A percentile compares a stretch with the other conserved stretches of the same genome.
These are phyloP conservation scores for Royoungia palumana DNA, from an alignment of 768 basidiomycete species.

Conservation along the genomic window DNA sequence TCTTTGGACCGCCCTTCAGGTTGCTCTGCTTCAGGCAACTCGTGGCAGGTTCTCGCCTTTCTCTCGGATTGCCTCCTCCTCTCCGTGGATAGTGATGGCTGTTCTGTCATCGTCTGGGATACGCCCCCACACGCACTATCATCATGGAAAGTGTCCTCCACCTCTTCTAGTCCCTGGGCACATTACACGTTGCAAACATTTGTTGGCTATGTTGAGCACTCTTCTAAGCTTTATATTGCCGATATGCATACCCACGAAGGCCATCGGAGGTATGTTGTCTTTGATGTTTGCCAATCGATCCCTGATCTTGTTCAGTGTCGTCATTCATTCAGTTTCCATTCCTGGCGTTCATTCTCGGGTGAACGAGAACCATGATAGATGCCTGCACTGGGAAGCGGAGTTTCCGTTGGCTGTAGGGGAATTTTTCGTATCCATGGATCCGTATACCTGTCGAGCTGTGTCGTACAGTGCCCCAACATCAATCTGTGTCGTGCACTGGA, in stretches of 20 bases:
- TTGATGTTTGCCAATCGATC: neutral
- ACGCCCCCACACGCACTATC: neutral
- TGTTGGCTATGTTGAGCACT: slow-evolving; percentile 1
- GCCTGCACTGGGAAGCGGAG: slow-evolving; percentile 9
- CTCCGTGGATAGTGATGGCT: slow-evolving; percentile 4
- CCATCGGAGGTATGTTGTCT: slow-evolving; percentile 11
- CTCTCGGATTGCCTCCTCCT: slow-evolving; percentile 22
- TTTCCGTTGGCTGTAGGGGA: slow-evolving; percentile 15
- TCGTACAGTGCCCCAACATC: slow-evolving; percentile 29
- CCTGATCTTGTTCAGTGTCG: slow-evolving; percentile 4
- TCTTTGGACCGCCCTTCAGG: neutral
- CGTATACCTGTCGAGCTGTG: slow-evolving; percentile 21
- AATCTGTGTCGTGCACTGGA: slow-evolving; percentile 42
- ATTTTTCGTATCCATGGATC: slow-evolving; percentile 36
- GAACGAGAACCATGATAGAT: neutral
- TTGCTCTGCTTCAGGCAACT: neutral
- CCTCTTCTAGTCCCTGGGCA: slow-evolving; percentile 7
- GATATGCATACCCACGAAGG: neutral
- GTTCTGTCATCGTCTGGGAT: slow-evolving; percentile 16
- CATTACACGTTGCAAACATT: slow-evolving; percentile 7
- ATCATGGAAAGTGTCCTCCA: neutral
- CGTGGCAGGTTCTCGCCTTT: slow-evolving; percentile 14
- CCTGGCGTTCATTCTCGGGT: neutral
- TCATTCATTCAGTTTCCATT: slow-evolving; percentile 14
- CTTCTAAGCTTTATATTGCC: slow-evolving; percentile 18